phyloP scores from a whole-genome alignment of 768 basidiomycete species.

The Hemileccinum rubropunctum region DNA sequence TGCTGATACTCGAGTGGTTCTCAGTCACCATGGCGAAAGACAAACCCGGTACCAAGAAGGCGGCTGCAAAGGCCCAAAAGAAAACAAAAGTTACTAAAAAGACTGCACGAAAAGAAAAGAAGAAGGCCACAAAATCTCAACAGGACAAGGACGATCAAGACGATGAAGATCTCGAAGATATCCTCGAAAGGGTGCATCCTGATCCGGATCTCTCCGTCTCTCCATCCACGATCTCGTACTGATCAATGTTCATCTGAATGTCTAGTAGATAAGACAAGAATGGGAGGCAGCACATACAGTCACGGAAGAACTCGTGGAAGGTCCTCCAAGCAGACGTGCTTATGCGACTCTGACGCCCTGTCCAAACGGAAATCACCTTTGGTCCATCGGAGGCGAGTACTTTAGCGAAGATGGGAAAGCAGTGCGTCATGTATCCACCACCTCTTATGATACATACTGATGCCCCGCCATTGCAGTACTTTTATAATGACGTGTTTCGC shows the following conservation, averaged over 20 bases:
- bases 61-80: conserved; percentile 56
- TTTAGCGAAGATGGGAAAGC: conserved; percentile 85
- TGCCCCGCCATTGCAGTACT: conserved; percentile 49
- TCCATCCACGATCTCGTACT: neutral
- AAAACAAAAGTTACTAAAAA: conserved; percentile 69
- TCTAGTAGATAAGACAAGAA: conserved; percentile 71
- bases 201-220: neutral
- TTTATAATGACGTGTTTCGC: conserved; percentile 85
- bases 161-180: conserved; percentile 78
- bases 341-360: conserved; percentile 81
- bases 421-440: conserved; percentile 36
- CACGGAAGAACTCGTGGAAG: conserved; percentile 82
- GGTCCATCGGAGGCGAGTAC: conserved; percentile 85
- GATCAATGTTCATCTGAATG: conserved; percentile 2
- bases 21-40: conserved; percentile 22
- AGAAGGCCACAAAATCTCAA: conserved; percentile 46
- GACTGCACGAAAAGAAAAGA: conserved; percentile 63
- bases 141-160: conserved; percentile 57
- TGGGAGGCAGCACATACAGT: conserved; percentile 82
- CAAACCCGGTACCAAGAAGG: conserved; percentile 36
- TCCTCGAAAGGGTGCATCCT: conserved; percentile 67
- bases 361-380: conserved; percentile 77
- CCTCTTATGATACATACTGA: neutral
- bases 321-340: conserved; percentile 78
- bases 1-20: no score